Evolutionary conservation across 1,284 basidiomycete genomes (phyloP).

Genomic region (Phellinidium pouzarii): DNA sequence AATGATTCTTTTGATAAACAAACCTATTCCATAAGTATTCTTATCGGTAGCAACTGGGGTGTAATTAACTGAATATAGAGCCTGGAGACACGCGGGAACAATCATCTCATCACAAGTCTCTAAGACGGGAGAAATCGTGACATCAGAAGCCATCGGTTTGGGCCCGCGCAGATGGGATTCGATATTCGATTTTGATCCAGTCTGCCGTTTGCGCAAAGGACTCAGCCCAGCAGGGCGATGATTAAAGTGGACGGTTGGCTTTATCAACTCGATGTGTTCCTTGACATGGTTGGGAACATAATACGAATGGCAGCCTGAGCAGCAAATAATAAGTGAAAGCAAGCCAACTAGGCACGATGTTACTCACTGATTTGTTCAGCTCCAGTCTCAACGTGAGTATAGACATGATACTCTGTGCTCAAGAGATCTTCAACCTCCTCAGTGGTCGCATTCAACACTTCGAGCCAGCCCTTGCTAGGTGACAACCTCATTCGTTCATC

Average conservation of each 20-base stretch:
- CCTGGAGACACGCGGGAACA: conserved; percentile 40
- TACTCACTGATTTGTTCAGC: conserved; percentile 31
- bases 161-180: conserved; percentile 11
- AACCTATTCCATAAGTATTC: conserved; percentile 48
- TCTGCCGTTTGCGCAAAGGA: conserved; percentile 24
- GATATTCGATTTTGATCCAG: conserved; percentile 7
- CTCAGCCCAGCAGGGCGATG: conserved; percentile 23
- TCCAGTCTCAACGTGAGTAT: conserved; percentile 32
- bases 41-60: conserved; percentile 32
- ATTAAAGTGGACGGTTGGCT: conserved; percentile 41
- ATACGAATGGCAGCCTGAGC: conserved; percentile 37
- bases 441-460: conserved; percentile 35
- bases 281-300: conserved; percentile 38
- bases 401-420: conserved; percentile 40
- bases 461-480: conserved; percentile 35
- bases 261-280: conserved; percentile 41
- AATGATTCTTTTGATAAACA: neutral
- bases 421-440: conserved; percentile 40
- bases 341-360: neutral
- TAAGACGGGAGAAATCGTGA: conserved; percentile 23
- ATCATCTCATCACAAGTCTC: conserved; percentile 37
- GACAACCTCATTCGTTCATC: conserved; percentile 29
- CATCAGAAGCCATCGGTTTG: conserved; percentile 3
- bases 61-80: conserved; percentile 40
- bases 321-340: conserved; percentile 17